These are phyloP conservation scores for Caulochytrium protostelioides DNA, from an alignment of 371 early-diverging fungal genomes.

Conservation along the genomic window DNA sequence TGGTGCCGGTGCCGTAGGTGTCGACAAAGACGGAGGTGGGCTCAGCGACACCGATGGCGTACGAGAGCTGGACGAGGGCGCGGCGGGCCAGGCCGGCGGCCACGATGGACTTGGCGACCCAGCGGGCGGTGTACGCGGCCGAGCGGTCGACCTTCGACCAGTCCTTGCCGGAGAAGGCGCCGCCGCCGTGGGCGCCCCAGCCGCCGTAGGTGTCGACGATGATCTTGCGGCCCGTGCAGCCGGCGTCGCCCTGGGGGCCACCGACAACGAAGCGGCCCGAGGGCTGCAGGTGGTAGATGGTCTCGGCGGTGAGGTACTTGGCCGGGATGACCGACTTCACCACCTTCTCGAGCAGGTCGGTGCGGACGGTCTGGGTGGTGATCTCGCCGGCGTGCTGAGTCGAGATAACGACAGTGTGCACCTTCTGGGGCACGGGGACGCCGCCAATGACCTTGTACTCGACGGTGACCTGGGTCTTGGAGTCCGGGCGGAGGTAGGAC, in stretches of 20 bases:
- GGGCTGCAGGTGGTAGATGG: slow-evolving; percentile 94
- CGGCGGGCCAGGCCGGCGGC: slow-evolving; percentile 84
- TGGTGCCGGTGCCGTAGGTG: slow-evolving; percentile 84
- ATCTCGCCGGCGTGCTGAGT: slow-evolving; percentile 91
- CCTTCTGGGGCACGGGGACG: slow-evolving; percentile 81
- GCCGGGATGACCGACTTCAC: slow-evolving; percentile 85
- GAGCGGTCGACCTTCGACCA: slow-evolving; percentile 99
- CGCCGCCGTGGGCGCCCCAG: slow-evolving; percentile 99
- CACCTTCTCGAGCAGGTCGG: slow-evolving; percentile 78
- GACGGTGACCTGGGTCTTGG: slow-evolving; percentile 98
- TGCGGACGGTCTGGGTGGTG: slow-evolving; percentile 57
- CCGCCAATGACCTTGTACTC: slow-evolving; percentile 92
- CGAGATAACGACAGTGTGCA: slow-evolving; percentile 95
- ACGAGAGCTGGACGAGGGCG: slow-evolving; percentile 89
- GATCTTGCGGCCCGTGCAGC: slow-evolving; percentile 98
- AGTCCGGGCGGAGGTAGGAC: slow-evolving; percentile 91
- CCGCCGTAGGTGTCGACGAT: slow-evolving; percentile 84
- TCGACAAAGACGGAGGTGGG: slow-evolving; percentile 94
- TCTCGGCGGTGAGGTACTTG: slow-evolving; percentile 65
- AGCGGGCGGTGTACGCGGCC: slow-evolving; percentile 97
- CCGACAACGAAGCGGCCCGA: slow-evolving; percentile 98
- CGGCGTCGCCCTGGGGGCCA: slow-evolving; percentile 99
- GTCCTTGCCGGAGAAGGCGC: slow-evolving; percentile 99
- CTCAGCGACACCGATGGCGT: slow-evolving; percentile 98
- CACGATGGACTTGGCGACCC: slow-evolving; percentile 92